A percentile compares a stretch with the other conserved stretches of the same genome.
Conservation (phyloP, 106 monocot genomes). For the Gastrodia elata region DNA sequence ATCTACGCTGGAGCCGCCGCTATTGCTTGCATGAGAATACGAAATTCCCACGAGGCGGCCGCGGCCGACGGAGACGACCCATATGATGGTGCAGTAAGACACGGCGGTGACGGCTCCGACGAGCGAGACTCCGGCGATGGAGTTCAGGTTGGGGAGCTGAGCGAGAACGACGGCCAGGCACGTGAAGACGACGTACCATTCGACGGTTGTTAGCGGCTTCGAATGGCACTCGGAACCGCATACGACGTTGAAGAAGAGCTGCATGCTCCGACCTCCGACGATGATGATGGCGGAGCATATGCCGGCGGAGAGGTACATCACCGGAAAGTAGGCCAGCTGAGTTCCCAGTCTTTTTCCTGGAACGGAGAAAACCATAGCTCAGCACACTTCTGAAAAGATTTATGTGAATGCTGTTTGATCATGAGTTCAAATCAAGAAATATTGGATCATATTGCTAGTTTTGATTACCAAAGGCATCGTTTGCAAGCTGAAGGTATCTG, state of each 20-base stretch:
- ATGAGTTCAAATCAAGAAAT: too few species aligned
- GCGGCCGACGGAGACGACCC: constrained; percentile 60
- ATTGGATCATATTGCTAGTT: too few species aligned
- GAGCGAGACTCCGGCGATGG: constrained; percentile 81
- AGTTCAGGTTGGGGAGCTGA: constrained; percentile 94
- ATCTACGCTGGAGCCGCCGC: constrained; percentile 17
- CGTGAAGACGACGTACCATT: constrained; percentile 91
- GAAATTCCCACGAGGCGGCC: constrained; percentile 39
- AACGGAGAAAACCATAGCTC: too few species aligned
- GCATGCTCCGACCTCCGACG: constrained; percentile 76
- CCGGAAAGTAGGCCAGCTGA: constrained; percentile 44
- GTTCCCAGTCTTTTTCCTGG: constrained; percentile 64
- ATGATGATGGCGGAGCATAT: constrained; percentile 67
- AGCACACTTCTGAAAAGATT: too few species aligned
- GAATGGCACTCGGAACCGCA: constrained; percentile 43
- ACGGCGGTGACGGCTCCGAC: constrained; percentile 63
- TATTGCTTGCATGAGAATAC: constrained; percentile 20
- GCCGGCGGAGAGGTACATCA: constrained; percentile 87
- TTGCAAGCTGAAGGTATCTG: constrained; percentile 69
- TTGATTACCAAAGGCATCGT: constrained; percentile 40
- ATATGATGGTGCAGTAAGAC: constrained; percentile 74
- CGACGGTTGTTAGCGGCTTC: constrained; percentile 45
- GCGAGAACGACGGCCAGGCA: constrained; percentile 59
- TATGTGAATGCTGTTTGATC: too few species aligned
- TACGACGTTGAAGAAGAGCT: constrained; percentile 62